Base-by-base conservation (phyloP, 2,329 filamentous ascomycete species). In the Colletotrichum gigasporum region DNA sequence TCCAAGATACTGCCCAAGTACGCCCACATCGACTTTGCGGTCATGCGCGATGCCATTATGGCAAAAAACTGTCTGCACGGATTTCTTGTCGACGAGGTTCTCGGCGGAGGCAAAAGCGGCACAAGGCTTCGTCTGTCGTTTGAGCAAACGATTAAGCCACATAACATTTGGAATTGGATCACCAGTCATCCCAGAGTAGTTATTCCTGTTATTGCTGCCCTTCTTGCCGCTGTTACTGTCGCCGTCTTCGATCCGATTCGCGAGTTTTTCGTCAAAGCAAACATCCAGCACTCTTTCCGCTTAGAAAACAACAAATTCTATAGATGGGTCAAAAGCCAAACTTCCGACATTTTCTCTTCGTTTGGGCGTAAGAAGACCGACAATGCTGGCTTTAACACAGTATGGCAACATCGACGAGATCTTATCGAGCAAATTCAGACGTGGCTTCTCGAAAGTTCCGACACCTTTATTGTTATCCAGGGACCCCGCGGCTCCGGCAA, bases 61-160 rank as follows among this genome's bases (percentile, higher is more conserved):
- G 94, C 94, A 0, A 90, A 92, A 70, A 97, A 97, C 71, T 98
- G 95, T 72, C 85, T 97, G 79, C 96, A 99, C 75, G 94, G 95
- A 0, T 91, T 91, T 65, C 82, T 90, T 3, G 87, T 97, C 1
- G 76, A 83, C 0, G 90, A 93, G 70, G 82, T 87, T 22, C 79
- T 85, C 39, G 92, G 92, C 4, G 93, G 93, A 42, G 93, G 93
- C 4, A 91, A 91, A 70, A 80, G 81, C 22, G 91, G 92, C 1
- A 97, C 94, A 0, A 83, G 89, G 8, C 82, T 99, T 62, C 90
- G 93, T 37, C 83, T 98, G 52, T 92, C 91, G 2, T 98, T 97
- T 71, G 91, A 97, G 74, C 87, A 89, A 69, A 91, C 89, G 66
- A 86, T 90, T 50, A 96, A 94, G 71, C 82, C 87, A 1, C 89